A percentile compares a stretch with the other conserved stretches of the same genome.
These are phyloP conservation scores for Phyllosticta citrichinensis DNA, from an alignment of 2,329 filamentous ascomycete species.

Conservation along the genomic window DNA sequence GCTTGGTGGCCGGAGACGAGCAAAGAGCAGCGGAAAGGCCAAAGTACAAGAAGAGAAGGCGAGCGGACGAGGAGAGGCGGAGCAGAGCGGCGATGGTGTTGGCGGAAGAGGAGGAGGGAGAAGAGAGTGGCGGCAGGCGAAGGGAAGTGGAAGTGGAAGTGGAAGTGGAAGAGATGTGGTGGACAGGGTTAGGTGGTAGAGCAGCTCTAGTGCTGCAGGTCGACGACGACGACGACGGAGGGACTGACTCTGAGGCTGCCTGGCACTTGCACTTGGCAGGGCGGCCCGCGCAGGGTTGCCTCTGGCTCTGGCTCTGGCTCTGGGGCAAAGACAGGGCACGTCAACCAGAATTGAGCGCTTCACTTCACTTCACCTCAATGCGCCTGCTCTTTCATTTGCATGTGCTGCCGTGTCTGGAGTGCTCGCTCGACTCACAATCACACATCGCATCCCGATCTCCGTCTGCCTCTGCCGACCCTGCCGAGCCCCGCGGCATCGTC, in stretches of 20 bases:
- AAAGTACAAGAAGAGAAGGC: slow-evolving; percentile 11
- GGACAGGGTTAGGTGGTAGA: background rate
- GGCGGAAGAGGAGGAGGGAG: background rate
- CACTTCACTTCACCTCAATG: background rate
- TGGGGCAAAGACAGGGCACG: too few species aligned
- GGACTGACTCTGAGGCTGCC: background rate
- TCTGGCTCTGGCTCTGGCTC: too few species aligned
- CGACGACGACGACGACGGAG: too few species aligned
- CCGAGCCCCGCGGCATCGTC: background rate
- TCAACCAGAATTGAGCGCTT: background rate
- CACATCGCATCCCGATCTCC: background rate
- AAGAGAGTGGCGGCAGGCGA: background rate
- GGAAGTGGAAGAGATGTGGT: background rate
- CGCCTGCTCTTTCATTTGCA: background rate
- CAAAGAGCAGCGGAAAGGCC: slow-evolving; percentile 1
- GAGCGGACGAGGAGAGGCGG: background rate
- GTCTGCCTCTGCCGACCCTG: background rate
- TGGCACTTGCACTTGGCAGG: background rate
- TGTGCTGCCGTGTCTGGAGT: background rate
- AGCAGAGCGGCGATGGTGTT: background rate
- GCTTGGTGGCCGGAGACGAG: background rate
- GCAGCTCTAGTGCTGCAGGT: background rate
- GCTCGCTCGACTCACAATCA: background rate
- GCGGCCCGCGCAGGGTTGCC: background rate
- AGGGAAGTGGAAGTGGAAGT: background rate